A percentile compares a stretch with the other conserved stretches of the same genome.
These are phyloP conservation scores for Centaurea solstitialis DNA, from an alignment of 129 eudicot species.

Conservation along the genomic window DNA sequence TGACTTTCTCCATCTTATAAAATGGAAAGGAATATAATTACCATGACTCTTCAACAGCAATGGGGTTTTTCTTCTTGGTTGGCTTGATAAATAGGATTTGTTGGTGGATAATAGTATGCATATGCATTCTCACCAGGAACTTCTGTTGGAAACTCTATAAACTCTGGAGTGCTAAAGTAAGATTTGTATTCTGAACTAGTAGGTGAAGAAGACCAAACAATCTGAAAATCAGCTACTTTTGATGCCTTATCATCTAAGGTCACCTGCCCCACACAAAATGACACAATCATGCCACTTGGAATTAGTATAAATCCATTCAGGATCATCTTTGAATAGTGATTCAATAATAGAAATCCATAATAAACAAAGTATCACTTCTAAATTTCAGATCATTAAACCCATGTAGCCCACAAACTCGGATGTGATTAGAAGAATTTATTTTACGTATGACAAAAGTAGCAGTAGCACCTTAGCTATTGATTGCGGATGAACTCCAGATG, in stretches of 20 bases:
- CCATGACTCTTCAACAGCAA: slow-evolving; percentile 91
- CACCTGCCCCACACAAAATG: slow-evolving; percentile 47
- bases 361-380: background rate
- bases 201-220: slow-evolving; percentile 88
- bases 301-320: background rate
- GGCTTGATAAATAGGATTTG: slow-evolving; percentile 74
- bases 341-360: background rate
- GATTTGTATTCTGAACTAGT: slow-evolving; percentile 52
- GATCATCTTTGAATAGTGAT: background rate
- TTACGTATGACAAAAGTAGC: background rate
- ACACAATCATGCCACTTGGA: background rate
- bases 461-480: slow-evolving; percentile 83
- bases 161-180: slow-evolving; percentile 79
- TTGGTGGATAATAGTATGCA: slow-evolving; percentile 95
- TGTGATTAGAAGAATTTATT: background rate
- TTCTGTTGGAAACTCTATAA: slow-evolving; percentile 90
- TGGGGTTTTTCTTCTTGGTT: slow-evolving; percentile 85
- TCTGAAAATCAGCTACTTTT: slow-evolving; percentile 60
- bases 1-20: background rate
- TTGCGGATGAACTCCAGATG: slow-evolving; percentile 78
- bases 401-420: slow-evolving; percentile 16
- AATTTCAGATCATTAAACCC: too few relatives aligned
- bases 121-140: slow-evolving; percentile 81
- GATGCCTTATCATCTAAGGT: slow-evolving; percentile 64
- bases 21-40: slow-evolving; percentile 19